Evolutionary conservation across 2,329 filamentous ascomycete genomes (phyloP).

Genomic region (Clarireedia paspali): DNA sequence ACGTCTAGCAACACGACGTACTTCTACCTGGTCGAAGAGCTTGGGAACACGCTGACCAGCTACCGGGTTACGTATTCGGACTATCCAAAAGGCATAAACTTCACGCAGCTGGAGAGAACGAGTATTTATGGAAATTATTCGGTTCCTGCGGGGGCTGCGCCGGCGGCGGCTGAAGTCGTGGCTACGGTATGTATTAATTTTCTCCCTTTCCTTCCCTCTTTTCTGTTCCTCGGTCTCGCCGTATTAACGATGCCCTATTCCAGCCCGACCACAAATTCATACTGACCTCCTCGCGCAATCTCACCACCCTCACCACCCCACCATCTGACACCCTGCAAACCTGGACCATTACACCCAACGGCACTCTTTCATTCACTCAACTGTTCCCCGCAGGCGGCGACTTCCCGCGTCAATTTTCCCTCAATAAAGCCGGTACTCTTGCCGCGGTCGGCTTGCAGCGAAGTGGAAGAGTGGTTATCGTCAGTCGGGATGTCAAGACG

Average conservation of each 20-base stretch:
- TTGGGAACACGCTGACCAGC: slow-evolving; percentile 38
- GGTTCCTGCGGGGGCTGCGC: slow-evolving; percentile 30
- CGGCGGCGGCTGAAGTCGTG: slow-evolving; percentile 34
- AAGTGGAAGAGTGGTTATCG: slow-evolving; percentile 34
- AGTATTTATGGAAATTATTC: slow-evolving; percentile 39
- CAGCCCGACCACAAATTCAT: slow-evolving; percentile 55
- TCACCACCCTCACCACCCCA: slow-evolving; percentile 43
- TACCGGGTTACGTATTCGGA: slow-evolving; percentile 47
- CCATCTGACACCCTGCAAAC: slow-evolving; percentile 58
- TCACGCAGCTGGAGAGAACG: slow-evolving; percentile 40
- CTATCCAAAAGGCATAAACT: slow-evolving; percentile 30
- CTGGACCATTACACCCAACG: slow-evolving; percentile 45
- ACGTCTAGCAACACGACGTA: slow-evolving; percentile 18
- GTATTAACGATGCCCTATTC: slow-evolving; percentile 7
- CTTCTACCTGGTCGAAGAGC: slow-evolving; percentile 39
- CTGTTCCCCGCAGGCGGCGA: slow-evolving; percentile 37
- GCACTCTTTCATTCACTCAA: slow-evolving; percentile 35
- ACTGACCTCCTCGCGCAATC: slow-evolving; percentile 60
- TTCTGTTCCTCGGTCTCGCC: neutral
- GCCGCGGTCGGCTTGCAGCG: slow-evolving; percentile 39
- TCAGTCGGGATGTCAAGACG: slow-evolving; percentile 33
- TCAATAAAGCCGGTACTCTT: slow-evolving; percentile 38
- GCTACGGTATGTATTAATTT: slow-evolving; percentile 47
- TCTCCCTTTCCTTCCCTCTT: slow-evolving; percentile 19
- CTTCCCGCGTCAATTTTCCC: slow-evolving; percentile 39